phyloP scores from a whole-genome alignment of 2,329 filamentous ascomycete genomes.

The Colletotrichum eremochloae region DNA sequence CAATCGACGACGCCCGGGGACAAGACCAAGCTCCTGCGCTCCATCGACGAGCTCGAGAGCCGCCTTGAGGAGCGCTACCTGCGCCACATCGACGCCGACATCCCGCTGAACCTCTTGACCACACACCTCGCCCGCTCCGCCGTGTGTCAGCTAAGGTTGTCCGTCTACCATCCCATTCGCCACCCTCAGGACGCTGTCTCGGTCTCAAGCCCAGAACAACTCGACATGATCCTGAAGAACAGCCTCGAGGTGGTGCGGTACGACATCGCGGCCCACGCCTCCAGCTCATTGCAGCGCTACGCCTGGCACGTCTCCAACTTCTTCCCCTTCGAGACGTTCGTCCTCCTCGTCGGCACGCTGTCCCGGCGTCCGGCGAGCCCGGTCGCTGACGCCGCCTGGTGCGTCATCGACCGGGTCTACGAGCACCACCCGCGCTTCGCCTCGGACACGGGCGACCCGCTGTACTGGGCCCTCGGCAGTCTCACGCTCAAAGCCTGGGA shows the following conservation, averaged over 20 bases:
- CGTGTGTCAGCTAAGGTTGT: conserved; percentile 4
- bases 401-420: conserved; percentile 53
- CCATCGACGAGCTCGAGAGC: conserved; percentile 16
- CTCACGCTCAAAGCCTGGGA: conserved; percentile 66
- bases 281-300: conserved; percentile 60
- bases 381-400: conserved; percentile 67
- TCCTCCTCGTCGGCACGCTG: conserved; percentile 67
- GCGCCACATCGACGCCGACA: not conserved
- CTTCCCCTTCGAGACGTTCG: conserved; percentile 68
- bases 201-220: conserved; percentile 60
- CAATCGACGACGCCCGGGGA: not conserved
- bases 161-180: conserved; percentile 14
- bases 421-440: conserved; percentile 43
- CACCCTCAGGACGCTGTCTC: not conserved
- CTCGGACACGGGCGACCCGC: not conserved
- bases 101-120: conserved; percentile 11
- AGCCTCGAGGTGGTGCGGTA: conserved; percentile 64
- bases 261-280: conserved; percentile 58
- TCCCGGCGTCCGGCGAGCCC: conserved; percentile 60
- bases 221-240: conserved; percentile 67
- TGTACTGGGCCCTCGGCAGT: conserved; percentile 56
- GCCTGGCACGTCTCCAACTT: conserved; percentile 67
- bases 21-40: not conserved
- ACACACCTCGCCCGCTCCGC: conserved; percentile 21
- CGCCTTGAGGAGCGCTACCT: conserved; percentile 12